Base-by-base conservation (phyloP, 1,284 basidiomycete species). In the Irpex sp. region DNA sequence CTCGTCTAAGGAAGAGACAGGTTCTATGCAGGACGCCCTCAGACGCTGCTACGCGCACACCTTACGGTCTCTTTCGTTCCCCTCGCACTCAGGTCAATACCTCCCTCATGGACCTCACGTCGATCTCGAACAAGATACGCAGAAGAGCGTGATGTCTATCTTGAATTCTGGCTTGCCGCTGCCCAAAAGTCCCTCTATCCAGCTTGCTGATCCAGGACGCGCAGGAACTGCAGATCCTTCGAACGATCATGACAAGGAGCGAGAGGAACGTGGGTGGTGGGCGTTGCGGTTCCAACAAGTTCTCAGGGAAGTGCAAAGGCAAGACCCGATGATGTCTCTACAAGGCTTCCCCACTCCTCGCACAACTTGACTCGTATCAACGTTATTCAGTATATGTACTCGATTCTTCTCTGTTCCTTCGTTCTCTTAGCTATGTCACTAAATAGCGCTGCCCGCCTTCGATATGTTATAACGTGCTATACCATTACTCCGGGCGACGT, bases 251-350 rank as follows among this genome's bases (percentile, higher is more conserved):
- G 73, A 77, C 58, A 78, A 78, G 60, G 91, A 93, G 69, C 75
- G 89, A 49, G 88, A 92, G 71, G 89, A 93, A 68, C 79, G 91
- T 0, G 88, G 84, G 2, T 93, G 90, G 89, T 93, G 92, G 91
- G 81, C 86, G 2, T 69, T 87, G 59, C 78, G 89, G 51, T 92
- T 92, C 68, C 86, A 87, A 67, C 84, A 89, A 66, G 85, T 92
- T 4, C 76, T 89, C 64, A 74, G 77, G 36, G 88, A 89, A 70
- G 70, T 86, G 67, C 76, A 78, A 63, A 61, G 74, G 65, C 69
- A 71, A 58, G 70, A 69, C 43, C 65, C 64, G 43, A 58, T 63
- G 58, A 26, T 62, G 19, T 59, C 64, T 7, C 26, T 67, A 46
- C 37, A 63, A 21, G 35, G 9, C 9, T 51, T 51, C 8, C 15